A percentile compares a stretch with the other conserved stretches of the same genome.
These are phyloP conservation scores for Globisporangium splendens DNA, from an alignment of 352 stramenopile species.

Conservation along the genomic window DNA sequence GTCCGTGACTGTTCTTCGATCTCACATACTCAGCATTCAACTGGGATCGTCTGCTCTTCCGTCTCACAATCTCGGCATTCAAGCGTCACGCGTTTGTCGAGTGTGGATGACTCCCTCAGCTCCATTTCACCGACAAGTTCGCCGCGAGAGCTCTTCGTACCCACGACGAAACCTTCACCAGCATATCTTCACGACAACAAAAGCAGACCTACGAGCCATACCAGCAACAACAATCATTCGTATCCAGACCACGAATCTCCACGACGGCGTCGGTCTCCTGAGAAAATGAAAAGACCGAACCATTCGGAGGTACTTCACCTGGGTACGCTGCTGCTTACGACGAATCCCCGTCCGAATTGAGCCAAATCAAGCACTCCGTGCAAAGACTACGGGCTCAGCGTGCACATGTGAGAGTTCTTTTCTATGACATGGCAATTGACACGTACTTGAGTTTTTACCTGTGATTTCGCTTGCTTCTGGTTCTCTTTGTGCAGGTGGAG, in stretches of 20 bases:
- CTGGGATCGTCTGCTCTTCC: not conserved
- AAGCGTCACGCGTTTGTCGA: not conserved
- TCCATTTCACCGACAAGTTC: conserved; percentile 26
- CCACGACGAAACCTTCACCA: conserved; percentile 3
- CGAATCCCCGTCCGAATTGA: conserved; percentile 20
- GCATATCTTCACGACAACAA: conserved; percentile 1
- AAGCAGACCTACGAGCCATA: conserved; percentile 2
- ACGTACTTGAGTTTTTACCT: no score
- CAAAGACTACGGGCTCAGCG: conserved; percentile 45
- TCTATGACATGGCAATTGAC: not conserved
- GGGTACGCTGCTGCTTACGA: not conserved
- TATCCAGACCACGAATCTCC: conserved; percentile 1
- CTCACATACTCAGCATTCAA: not conserved
- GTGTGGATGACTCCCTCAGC: conserved; percentile 12
- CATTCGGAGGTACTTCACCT: not conserved
- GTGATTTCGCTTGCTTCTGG: no score
- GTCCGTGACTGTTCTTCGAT: no score
- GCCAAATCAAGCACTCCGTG: conserved; percentile 55
- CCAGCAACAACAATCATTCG: not conserved
- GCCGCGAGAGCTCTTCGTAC: conserved; percentile 14
- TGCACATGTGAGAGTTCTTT: not conserved
- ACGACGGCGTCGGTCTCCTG: not conserved
- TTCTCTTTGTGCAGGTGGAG: conserved; percentile 31
- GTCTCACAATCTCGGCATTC: conserved; percentile 6
- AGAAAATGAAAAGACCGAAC: not conserved